Evolutionary conservation across 768 basidiomycete genomes (phyloP).

Genomic region (Boletus speciosus): DNA sequence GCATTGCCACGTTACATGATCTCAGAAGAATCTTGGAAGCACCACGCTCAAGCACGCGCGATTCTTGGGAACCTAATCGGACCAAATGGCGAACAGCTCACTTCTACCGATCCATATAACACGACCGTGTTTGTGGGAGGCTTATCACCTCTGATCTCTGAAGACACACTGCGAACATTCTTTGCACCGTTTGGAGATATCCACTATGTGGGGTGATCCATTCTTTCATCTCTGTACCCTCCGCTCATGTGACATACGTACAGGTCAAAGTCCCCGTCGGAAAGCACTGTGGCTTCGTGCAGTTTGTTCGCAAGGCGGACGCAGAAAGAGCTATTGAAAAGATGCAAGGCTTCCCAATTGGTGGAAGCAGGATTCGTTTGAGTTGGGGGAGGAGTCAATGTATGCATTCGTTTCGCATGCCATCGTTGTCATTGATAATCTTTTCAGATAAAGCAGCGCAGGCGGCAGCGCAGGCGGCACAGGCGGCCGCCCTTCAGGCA

Average conservation of each 20-base stretch:
- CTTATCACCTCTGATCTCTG: slow-evolving; percentile 80
- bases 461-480: slow-evolving; percentile 80
- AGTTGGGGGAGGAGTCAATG: slow-evolving; percentile 96
- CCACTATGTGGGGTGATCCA: slow-evolving; percentile 64
- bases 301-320: slow-evolving; percentile 88
- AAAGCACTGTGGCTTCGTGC: slow-evolving; percentile 94
- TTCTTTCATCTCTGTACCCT: background rate
- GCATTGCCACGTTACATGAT: slow-evolving; percentile 53
- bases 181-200: slow-evolving; percentile 93
- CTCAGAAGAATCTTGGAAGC: slow-evolving; percentile 79
- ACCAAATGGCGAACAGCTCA: slow-evolving; percentile 81
- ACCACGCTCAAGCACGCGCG: slow-evolving; percentile 78
- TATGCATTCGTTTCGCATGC: slow-evolving; percentile 24
- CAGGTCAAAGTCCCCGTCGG: slow-evolving; percentile 96
- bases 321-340: slow-evolving; percentile 92
- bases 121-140: slow-evolving; percentile 96
- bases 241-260: slow-evolving; percentile 5
- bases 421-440: slow-evolving; percentile 3
- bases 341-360: slow-evolving; percentile 96
- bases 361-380: slow-evolving; percentile 84
- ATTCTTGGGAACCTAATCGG: slow-evolving; percentile 82
- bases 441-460: slow-evolving; percentile 81
- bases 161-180: slow-evolving; percentile 88
- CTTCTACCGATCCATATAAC: slow-evolving; percentile 91
- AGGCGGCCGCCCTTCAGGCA: slow-evolving; percentile 65